Evolutionary conservation across 2,329 filamentous ascomycete species (phyloP).

Genomic region (Ciborinia camelliae): DNA sequence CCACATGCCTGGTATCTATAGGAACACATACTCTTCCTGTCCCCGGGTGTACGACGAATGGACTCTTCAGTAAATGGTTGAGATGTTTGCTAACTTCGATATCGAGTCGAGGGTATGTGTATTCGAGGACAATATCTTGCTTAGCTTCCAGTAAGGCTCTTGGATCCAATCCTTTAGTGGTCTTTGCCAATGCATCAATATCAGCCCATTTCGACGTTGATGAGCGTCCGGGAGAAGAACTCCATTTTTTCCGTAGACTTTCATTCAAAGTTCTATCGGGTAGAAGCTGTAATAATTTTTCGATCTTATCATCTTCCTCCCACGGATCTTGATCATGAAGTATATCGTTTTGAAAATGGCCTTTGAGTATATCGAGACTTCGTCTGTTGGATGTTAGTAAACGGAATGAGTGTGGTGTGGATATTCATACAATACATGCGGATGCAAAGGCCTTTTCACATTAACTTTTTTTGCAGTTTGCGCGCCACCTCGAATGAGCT

Average conservation of each 20-base stretch:
- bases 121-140: constrained; percentile 93
- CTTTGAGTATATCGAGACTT: constrained; percentile 78
- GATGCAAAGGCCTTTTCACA: constrained; percentile 78
- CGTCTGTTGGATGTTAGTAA: constrained; percentile 49
- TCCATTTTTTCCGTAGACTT: constrained; percentile 86
- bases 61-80: constrained; percentile 95
- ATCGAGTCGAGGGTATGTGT: constrained; percentile 95
- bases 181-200: constrained; percentile 81
- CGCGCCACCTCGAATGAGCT: constrained; percentile 81
- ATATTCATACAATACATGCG: constrained; percentile 67
- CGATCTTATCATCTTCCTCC: constrained; percentile 63
- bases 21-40: constrained; percentile 94
- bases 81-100: constrained; percentile 97
- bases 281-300: constrained; percentile 77
- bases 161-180: constrained; percentile 68
- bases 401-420: not conserved
- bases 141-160: constrained; percentile 80
- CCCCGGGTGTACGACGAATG: constrained; percentile 93
- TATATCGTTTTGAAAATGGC: constrained; percentile 80
- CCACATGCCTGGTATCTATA: constrained; percentile 71
- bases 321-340: constrained; percentile 86
- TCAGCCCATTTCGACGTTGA: constrained; percentile 88
- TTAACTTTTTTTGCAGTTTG: constrained; percentile 87
- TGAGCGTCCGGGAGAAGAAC: constrained; percentile 70
- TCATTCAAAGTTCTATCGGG: constrained; percentile 76